A percentile compares a stretch with the other conserved stretches of the same genome.
Conservation (phyloP, 768 basidiomycete genomes). For the Hypsizygus marmoreus region DNA sequence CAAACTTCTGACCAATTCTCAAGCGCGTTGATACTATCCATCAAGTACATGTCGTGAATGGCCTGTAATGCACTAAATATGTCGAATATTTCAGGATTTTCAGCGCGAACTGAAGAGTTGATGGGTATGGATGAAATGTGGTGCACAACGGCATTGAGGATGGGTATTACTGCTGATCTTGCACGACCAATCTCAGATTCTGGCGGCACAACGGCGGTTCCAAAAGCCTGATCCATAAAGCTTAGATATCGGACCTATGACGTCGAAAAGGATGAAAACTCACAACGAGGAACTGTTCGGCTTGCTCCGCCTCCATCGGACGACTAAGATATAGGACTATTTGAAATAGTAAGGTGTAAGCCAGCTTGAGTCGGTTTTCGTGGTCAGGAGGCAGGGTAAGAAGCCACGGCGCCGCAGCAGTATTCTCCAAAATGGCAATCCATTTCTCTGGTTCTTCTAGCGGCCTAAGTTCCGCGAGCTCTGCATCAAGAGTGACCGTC, state of each 20-base stretch:
- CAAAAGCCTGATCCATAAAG: slow-evolving; percentile 20
- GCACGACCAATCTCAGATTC: slow-evolving; percentile 29
- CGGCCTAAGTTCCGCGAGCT: not conserved
- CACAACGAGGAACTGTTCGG: slow-evolving; percentile 22
- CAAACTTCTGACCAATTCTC: slow-evolving; percentile 24
- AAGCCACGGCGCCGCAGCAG: slow-evolving; percentile 24
- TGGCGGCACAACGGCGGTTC: slow-evolving; percentile 20
- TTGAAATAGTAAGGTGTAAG: slow-evolving; percentile 27
- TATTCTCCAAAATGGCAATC: slow-evolving; percentile 25
- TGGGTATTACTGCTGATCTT: slow-evolving; percentile 18
- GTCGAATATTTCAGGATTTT: slow-evolving; percentile 23
- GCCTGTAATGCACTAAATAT: slow-evolving; percentile 25
- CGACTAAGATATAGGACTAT: slow-evolving; percentile 27
- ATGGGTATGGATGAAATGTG: slow-evolving; percentile 23
- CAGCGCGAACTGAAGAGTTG: slow-evolving; percentile 16
- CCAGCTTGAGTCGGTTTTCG: slow-evolving; percentile 17
- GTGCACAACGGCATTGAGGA: slow-evolving; percentile 21
- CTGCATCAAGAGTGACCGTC: not conserved
- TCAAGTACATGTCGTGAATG: slow-evolving; percentile 23
- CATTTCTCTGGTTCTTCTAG: slow-evolving; percentile 10
- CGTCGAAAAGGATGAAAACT: slow-evolving; percentile 6
- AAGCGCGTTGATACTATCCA: slow-evolving; percentile 9
- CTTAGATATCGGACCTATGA: not conserved
- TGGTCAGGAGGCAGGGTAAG: slow-evolving; percentile 15
- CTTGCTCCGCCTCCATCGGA: slow-evolving; percentile 13